These are phyloP conservation scores for Globisporangium radiosum DNA, from an alignment of 352 stramenopile species.

Conservation along the genomic window DNA sequence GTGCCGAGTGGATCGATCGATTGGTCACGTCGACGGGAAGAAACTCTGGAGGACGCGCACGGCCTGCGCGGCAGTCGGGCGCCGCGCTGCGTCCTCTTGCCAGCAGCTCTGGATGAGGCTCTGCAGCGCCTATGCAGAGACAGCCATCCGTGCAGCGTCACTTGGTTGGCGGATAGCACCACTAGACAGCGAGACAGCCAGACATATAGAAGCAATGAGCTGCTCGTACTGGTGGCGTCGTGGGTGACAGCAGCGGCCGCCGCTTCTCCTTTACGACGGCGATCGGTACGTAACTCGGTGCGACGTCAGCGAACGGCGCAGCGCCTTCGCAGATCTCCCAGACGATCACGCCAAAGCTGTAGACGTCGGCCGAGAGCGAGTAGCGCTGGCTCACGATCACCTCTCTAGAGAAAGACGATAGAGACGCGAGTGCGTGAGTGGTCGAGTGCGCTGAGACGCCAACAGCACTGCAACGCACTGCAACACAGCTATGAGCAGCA, in stretches of 20 bases:
- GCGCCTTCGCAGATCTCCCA: constrained; percentile 74
- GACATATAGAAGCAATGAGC: neutral
- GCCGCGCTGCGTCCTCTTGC: constrained; percentile 45
- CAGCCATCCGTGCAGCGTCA: neutral
- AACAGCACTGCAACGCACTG: neutral
- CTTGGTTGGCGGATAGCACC: neutral
- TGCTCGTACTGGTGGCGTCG: constrained; percentile 38
- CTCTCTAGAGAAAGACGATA: constrained; percentile 27
- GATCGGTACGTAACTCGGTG: constrained; percentile 47
- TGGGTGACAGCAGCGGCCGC: constrained; percentile 44
- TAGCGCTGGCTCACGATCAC: constrained; percentile 62
- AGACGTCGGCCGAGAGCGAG: constrained; percentile 66
- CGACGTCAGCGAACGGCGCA: constrained; percentile 52
- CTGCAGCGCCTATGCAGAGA: constrained; percentile 33
- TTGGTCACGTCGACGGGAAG: constrained; percentile 21
- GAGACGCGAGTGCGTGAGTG: neutral
- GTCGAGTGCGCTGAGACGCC: neutral
- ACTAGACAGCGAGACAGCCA: neutral
- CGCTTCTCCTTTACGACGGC: constrained; percentile 63
- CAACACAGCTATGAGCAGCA: neutral
- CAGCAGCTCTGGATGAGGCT: constrained; percentile 58
- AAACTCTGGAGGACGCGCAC: constrained; percentile 40
- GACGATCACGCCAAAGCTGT: constrained; percentile 77
- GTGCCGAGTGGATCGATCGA: neutral
- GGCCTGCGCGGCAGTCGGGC: constrained; percentile 39